Base-by-base conservation (phyloP, 2,329 filamentous ascomycete species). In the Penicillium expansum region DNA sequence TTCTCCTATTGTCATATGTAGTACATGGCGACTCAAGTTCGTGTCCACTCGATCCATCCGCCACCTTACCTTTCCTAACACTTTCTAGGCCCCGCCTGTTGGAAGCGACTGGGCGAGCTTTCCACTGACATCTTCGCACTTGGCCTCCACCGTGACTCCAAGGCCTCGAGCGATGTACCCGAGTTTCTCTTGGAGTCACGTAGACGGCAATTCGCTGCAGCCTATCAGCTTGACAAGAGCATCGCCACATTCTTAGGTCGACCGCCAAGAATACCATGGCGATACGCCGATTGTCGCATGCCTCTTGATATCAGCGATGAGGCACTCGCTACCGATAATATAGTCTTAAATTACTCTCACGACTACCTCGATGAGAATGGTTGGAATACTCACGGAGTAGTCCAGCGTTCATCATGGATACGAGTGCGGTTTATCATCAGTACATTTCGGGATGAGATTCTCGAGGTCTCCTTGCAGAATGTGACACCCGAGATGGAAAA, bases 1-100 rank as follows among this genome's bases (percentile, higher is more conserved):
- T 73, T 48, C 68, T 74, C 10, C 52, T 73, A 1, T 63, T 77
- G 29, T 72, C 72, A 0, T 65, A 64, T 16, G 63, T 74, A 62
- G 65, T 76, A 7, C 69, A 72, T 39, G 74, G 74, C 0, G 72
- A 71, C 47, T 68, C 71, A 1, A 74, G 75, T 75, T 32, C 52
- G 68, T 64, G 3, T 18, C 22, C 13, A 10, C 4, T 6, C 20
- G 1, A 32, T 18, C 3, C 4, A 10, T 52, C 18, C 2, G 11
- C 8, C 24, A 22, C 18, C 8, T 41, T 22, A 14, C 22, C 5
- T 27, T 10, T 16, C 5, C 24, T 49, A 61, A 56, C 5, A n/a
- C 6, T 4, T 8, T 16, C 14, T 24, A 69, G 67, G 66, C 22
- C 63, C 63, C 6, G 54, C 48, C 4, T 65, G 58, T n/a, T 70